Evolutionary conservation across 148 eudicot genomes (phyloP), one percentile per base, ranked within the genome.

Genomic region (Cornus kousa): DNA sequence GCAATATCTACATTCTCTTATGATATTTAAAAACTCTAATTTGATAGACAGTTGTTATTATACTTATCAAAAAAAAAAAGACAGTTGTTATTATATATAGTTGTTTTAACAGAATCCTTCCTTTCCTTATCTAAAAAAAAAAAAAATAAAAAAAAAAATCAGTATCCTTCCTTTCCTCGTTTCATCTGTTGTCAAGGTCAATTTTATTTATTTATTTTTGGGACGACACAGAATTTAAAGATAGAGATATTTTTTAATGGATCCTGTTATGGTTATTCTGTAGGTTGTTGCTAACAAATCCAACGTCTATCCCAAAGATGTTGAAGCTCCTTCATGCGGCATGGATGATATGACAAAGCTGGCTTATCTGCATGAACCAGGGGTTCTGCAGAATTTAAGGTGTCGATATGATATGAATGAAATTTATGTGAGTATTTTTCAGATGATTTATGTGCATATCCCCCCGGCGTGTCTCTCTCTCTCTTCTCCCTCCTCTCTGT

Each of bases 301-400:
- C 46, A 87, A 80, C 74, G 85, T 90, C 74, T 76, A 85, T 76
- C 88, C 89, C 33, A 88, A 90, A 83, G 94, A 90, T 78, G 78
- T 82, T 40, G 94, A 90, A 83, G 91, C 94, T 72, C 91, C 94
- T 69, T 71, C 86, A 33, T 83, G 87, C 68, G 94, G 94, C 24
- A 91, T 91, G 48, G 92, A 91, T 80, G 95, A 91, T 73, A 91
- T 91, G 95, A 91, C 95, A 62, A 91, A 85, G 85, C 82, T 91
- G 74, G 88, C 95, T 73, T 91, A 91, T 88, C 85, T 91, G 73
- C 95, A 91, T 79, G 92, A 91, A 73, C 95, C 95, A 40, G 95
- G 95, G 72, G 95, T 91, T 74, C 85, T 91, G 70, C 87, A 91
- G 57, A 91, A 91, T 83, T 76, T 91, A 75, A 91, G 79, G 78